phyloP scores from a whole-genome alignment of 306 rosid genomes.

The Mimosa bimucronata region DNA sequence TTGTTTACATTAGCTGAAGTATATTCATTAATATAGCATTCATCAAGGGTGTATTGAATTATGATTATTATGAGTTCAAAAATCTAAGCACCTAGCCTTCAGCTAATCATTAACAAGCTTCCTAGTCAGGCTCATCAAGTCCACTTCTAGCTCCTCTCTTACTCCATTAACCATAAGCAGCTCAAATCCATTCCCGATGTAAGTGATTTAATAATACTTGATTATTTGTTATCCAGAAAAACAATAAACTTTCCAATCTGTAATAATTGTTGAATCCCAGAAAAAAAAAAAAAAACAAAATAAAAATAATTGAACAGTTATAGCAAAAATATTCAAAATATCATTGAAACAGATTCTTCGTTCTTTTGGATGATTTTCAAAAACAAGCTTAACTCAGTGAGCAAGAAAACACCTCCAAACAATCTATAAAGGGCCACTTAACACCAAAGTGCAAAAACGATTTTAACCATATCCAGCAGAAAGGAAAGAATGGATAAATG shows the following conservation, averaged over 20 bases:
- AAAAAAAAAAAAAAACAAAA: neutral
- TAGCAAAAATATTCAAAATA: slow-evolving; percentile 5
- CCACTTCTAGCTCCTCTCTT: neutral
- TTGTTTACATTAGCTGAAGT: neutral
- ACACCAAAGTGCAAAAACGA: neutral
- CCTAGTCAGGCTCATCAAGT: neutral
- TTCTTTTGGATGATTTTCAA: neutral
- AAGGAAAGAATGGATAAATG: neutral
- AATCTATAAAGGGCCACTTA: neutral
- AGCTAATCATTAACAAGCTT: slow-evolving; percentile 2
- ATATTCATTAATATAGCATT: neutral
- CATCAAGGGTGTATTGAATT: neutral
- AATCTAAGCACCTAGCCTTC: neutral
- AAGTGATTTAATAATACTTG: neutral
- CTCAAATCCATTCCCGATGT: neutral
- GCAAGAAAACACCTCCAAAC: neutral
- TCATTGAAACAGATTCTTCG: neutral
- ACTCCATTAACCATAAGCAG: slow-evolving; percentile 18
- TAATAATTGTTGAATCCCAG: neutral
- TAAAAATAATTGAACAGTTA: neutral
- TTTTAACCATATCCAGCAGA: neutral
- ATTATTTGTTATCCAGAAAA: neutral
- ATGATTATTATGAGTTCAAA: neutral
- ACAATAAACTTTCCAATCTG: neutral
- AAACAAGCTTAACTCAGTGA: neutral